Evolutionary conservation across 768 basidiomycete species (phyloP), one percentile per base, ranked within the genome.

Genomic region (Suillus fuscotomentosus): DNA sequence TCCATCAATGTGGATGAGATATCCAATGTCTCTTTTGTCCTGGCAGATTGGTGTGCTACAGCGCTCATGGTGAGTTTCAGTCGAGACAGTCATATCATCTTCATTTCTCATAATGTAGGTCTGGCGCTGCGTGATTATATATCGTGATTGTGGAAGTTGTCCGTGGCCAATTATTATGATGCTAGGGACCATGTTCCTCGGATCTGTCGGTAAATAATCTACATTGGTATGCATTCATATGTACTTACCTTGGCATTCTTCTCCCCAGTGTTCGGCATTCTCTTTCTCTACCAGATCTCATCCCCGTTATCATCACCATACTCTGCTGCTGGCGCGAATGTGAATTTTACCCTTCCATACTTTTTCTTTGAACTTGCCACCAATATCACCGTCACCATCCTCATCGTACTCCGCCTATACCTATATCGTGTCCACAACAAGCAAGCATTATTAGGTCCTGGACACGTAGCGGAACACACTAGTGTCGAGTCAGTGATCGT

Each of bases 71-170:
- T 76, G 59, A 65, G 57, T 9, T 24, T 34, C 54, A 5, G 0
- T 13, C 60, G 13, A 51, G 15, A 47, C 22, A 24, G 8, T 13
- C 41, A n/a, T 27, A 14, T 42, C 20, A 36, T 42, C 20, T 31
- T 3, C 36, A 38, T 13, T 45, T 11, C 11, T 22, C 36, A 55
- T 2, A 2, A 55, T 38, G 11, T 22, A 74, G 73, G 68, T 74
- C 42, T 75, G 73, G 73, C 74, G 73, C 24, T 74, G 72, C 63
- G 62, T 69, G 24, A 70, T 73, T 38, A 76, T 75, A 54, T 76
- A 65, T 27, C 67, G 63, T 41, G 67, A 75, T 61, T 67, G 71
- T 2, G 67, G 64, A 0, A 31, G 14, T 38, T 70, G 63, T 8
- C 64, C 65, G 3, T 62, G 65, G 45, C 24, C 70, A 51, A 63